Percentiles rank a stretch among this genome's conserved stretches.
These are phyloP conservation scores for Triticum aestivum DNA, from an alignment of 176 grass and related monocot genomes.

Conservation along the genomic window DNA sequence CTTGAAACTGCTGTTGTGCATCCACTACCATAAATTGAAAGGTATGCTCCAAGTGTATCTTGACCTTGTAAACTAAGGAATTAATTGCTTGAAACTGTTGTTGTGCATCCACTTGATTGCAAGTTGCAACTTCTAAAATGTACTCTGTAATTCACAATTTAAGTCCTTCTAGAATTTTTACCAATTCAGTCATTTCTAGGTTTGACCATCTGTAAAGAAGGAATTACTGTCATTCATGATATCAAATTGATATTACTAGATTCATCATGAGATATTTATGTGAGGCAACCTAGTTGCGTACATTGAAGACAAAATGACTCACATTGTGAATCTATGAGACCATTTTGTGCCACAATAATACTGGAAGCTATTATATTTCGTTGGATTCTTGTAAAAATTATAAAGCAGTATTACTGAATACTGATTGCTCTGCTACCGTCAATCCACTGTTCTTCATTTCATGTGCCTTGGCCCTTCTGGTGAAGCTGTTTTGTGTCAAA, in stretches of 20 bases:
- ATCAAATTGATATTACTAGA: neutral
- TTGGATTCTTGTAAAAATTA: slow-evolving; percentile 4
- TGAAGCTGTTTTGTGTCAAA: slow-evolving; percentile 6
- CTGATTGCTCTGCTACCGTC: neutral
- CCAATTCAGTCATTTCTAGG: neutral
- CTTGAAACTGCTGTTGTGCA: neutral
- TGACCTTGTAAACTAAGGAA: neutral
- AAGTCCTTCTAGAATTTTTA: neutral
- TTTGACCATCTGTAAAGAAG: neutral
- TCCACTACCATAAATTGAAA: neutral
- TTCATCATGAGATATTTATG: neutral
- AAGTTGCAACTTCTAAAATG: slow-evolving; percentile 6
- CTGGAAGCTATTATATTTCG: neutral
- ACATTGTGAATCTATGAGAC: neutral
- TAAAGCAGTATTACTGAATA: neutral
- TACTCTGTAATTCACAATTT: neutral
- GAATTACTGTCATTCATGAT: neutral
- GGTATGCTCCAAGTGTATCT: neutral
- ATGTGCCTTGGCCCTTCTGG: neutral
- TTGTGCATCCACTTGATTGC: neutral
- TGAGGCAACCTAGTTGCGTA: neutral
- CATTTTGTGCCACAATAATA: neutral
- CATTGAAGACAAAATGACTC: neutral
- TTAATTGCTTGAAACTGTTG: slow-evolving; percentile 17
- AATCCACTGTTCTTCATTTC: neutral